Percentiles rank a stretch among this genome's conserved stretches.
Evolutionary conservation across 768 basidiomycete species (phyloP).

Genomic region (Tricholoma bakamatsutake): DNA sequence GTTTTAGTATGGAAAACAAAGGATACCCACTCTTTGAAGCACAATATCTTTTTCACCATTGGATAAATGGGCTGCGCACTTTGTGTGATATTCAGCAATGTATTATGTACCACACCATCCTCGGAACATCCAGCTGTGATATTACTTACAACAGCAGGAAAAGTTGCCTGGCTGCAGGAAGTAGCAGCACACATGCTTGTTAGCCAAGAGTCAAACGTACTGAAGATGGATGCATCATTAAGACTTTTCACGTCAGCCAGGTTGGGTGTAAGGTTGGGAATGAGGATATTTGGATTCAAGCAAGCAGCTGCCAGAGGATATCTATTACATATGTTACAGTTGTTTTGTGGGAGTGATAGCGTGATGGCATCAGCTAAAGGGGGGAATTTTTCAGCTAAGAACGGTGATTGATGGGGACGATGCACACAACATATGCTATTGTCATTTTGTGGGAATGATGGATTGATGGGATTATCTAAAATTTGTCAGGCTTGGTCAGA

Average conservation of each 20-base stretch:
- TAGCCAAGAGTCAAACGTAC: background rate
- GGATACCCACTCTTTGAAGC: background rate
- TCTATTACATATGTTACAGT: too few relatives aligned
- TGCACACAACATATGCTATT: too few relatives aligned
- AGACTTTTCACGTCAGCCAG: background rate
- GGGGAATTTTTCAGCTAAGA: too few relatives aligned
- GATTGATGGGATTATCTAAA: too few relatives aligned
- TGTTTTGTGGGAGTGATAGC: too few relatives aligned
- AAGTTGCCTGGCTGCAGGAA: background rate
- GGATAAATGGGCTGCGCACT: background rate
- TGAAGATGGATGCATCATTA: background rate
- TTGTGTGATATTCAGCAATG: background rate
- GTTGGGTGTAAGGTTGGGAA: constrained; percentile 1
- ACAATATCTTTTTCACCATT: background rate
- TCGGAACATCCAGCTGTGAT: background rate
- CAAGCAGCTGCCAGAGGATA: constrained; percentile 11
- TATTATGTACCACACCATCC: background rate
- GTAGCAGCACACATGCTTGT: background rate
- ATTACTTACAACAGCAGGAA: background rate
- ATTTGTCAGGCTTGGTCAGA: too few relatives aligned
- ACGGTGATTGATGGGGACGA: too few relatives aligned
- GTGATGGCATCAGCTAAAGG: too few relatives aligned
- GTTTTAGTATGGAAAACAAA: background rate
- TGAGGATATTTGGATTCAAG: constrained; percentile 2
- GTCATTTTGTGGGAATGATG: too few relatives aligned